Conservation (phyloP, 305 asterid species). For the Solanum hybrid region DNA sequence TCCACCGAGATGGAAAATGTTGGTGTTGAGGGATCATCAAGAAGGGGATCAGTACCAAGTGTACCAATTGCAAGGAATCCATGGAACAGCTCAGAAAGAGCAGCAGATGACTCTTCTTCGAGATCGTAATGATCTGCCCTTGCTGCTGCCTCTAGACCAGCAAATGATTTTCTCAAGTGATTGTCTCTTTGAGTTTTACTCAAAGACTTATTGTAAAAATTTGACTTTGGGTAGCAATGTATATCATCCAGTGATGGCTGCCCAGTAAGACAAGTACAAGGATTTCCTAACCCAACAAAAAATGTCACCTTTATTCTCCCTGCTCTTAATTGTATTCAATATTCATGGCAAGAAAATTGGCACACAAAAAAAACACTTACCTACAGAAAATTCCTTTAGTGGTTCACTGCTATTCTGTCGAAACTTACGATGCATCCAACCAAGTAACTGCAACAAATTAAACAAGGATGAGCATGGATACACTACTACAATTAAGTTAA, state of each 20-base stretch:
- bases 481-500: neutral
- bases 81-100: constrained; percentile 66
- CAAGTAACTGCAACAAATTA: constrained; percentile 66
- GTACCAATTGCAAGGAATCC: constrained; percentile 96
- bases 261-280: constrained; percentile 48
- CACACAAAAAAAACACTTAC: constrained; percentile 28
- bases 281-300: constrained; percentile 21
- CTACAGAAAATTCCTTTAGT: constrained; percentile 51
- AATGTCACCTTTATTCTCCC: neutral
- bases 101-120: constrained; percentile 43
- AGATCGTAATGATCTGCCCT: constrained; percentile 38
- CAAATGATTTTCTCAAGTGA: constrained; percentile 55
- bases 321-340: neutral
- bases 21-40: constrained; percentile 61
- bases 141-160: constrained; percentile 50
- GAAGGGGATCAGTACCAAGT: constrained; percentile 51
- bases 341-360: neutral
- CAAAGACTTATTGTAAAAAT: constrained; percentile 33
- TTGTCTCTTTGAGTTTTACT: constrained; percentile 46
- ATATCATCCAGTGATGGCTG: constrained; percentile 55
- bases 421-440: constrained; percentile 96
- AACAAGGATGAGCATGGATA: constrained; percentile 7
- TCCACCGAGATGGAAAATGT: constrained; percentile 63
- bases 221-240: constrained; percentile 46
- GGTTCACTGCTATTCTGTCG: constrained; percentile 64